Conservation (phyloP, 202 grass and related monocot genomes). For the Schoenoplectus tabernaemontani region DNA sequence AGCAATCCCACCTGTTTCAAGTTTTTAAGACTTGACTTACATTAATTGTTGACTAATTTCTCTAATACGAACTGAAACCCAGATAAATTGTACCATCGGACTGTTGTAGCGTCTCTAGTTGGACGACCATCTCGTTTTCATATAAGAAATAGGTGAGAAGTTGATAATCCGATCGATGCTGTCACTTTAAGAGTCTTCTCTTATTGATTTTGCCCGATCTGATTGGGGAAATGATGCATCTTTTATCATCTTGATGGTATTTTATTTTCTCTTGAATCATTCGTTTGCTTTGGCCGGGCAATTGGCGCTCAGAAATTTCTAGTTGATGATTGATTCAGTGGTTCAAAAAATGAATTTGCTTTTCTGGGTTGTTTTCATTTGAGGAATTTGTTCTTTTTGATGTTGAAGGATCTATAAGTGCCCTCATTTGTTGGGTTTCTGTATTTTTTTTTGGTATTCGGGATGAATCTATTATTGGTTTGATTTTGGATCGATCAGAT, state of each 20-base stretch:
- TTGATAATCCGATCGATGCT: not conserved
- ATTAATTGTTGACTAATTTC: slow-evolving; percentile 20
- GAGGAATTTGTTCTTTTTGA: not conserved
- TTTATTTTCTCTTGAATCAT: not conserved
- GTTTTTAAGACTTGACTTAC: slow-evolving; percentile 6
- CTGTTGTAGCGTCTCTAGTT: not conserved
- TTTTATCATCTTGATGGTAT: not conserved
- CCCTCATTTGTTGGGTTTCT: not conserved
- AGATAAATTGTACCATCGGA: slow-evolving; percentile 11
- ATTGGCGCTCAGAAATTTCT: not conserved
- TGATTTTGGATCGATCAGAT: slow-evolving; percentile 16
- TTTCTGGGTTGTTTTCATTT: not conserved
- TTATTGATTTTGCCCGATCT: slow-evolving; percentile 23
- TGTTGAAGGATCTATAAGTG: not conserved
- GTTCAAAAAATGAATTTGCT: not conserved
- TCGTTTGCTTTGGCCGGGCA: not conserved
- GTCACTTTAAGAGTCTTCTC: not conserved
- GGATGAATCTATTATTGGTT: slow-evolving; percentile 14
- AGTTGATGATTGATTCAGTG: not conserved
- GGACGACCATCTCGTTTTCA: not conserved
- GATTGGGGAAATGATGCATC: not conserved
- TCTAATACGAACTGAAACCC: not conserved
- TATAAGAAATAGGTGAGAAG: slow-evolving; percentile 12
- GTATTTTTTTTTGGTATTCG: not conserved
- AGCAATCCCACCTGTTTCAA: slow-evolving; percentile 15